Conservation (phyloP, 208 protist genomes). For the Leptomonas seymouri region DNA sequence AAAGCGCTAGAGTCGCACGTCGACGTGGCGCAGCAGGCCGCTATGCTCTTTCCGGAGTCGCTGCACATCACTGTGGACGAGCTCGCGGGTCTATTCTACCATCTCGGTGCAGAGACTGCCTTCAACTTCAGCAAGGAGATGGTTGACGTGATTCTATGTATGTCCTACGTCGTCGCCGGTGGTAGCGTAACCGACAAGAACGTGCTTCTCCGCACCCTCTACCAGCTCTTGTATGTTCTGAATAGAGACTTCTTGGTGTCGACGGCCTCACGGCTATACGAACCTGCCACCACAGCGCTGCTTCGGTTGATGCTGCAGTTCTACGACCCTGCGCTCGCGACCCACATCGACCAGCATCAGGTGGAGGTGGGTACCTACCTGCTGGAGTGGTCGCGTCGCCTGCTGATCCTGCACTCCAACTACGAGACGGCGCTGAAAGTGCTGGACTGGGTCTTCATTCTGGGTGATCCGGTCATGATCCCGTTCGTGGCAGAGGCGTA, state of each 20-base stretch:
- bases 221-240: slow-evolving; percentile 27
- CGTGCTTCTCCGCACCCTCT: slow-evolving; percentile 22
- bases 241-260: slow-evolving; percentile 51
- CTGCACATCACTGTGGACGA: slow-evolving; percentile 24
- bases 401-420: slow-evolving; percentile 54
- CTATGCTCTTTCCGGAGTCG: slow-evolving; percentile 17
- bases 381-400: slow-evolving; percentile 55
- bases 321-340: slow-evolving; percentile 80
- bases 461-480: slow-evolving; percentile 67
- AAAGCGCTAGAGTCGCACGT: slow-evolving; percentile 41
- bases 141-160: slow-evolving; percentile 41
- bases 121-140: slow-evolving; percentile 52
- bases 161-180: slow-evolving; percentile 45
- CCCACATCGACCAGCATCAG: slow-evolving; percentile 81
- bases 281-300: slow-evolving; percentile 31
- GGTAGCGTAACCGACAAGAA: slow-evolving; percentile 17
- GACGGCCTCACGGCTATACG: slow-evolving; percentile 47
- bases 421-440: slow-evolving; percentile 48
- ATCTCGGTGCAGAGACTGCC: slow-evolving; percentile 40
- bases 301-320: slow-evolving; percentile 93
- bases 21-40: slow-evolving; percentile 31
- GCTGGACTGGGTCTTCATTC: slow-evolving; percentile 81
- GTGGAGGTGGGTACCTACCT: slow-evolving; percentile 62
- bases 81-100: slow-evolving; percentile 38
- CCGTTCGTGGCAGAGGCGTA: slow-evolving; percentile 76